Percentiles rank a stretch among this genome's conserved stretches.
phyloP scores from a whole-genome alignment of 345 rosid genomes.

The Sisymbrium altissimum region DNA sequence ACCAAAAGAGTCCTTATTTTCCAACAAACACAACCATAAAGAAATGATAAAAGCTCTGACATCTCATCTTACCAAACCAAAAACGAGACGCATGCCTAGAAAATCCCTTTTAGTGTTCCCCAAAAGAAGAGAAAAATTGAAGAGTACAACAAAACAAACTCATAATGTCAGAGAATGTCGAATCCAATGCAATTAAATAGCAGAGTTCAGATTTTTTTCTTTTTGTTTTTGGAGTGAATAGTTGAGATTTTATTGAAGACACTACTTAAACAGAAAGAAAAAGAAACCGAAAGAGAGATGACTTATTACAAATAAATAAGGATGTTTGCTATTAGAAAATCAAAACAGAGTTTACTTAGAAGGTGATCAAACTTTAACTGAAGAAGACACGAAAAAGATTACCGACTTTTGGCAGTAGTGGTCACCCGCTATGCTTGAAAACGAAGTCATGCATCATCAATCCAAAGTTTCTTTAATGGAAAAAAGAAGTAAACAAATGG shows the following conservation, averaged over 20 bases:
- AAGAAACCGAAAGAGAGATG: conserved; percentile 23
- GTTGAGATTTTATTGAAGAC: too few species aligned
- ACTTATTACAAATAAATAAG: conserved; percentile 1
- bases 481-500: conserved; percentile 24
- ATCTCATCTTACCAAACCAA: conserved; percentile 39
- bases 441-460: conserved; percentile 38
- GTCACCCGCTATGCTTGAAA: conserved; percentile 63
- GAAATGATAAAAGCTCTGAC: conserved; percentile 33
- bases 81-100: conserved; percentile 22
- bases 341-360: conserved; percentile 36
- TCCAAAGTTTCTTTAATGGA: conserved; percentile 21
- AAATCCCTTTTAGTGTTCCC: neutral
- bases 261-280: conserved; percentile 12
- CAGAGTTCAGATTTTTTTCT: neutral
- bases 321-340: conserved; percentile 1
- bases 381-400: conserved; percentile 29
- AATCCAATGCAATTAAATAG: neutral
- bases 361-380: conserved; percentile 37
- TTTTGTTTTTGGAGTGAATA: too few species aligned
- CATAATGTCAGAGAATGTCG: neutral
- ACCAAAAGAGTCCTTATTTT: conserved; percentile 39
- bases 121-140: neutral
- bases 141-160: neutral
- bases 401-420: conserved; percentile 26
- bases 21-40: conserved; percentile 51